Base-by-base conservation (phyloP, 2,329 filamentous ascomycete species). In the Fusarium burgessii region DNA sequence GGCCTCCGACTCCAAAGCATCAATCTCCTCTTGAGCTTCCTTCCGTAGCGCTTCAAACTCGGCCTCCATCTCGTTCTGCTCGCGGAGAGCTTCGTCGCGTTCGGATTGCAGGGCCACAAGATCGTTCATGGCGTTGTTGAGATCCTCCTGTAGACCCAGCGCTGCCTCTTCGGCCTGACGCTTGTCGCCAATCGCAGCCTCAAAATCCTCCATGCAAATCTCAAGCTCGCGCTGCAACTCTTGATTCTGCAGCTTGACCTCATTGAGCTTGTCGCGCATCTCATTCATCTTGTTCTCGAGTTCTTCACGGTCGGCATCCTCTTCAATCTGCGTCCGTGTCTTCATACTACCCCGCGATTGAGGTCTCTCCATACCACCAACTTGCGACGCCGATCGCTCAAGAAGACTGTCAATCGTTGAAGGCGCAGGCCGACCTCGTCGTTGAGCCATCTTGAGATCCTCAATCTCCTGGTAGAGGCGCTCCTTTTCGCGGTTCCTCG, bases 401-500 rank as follows among this genome's bases (percentile, higher is more conserved):
- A 98, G 88, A 45, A 98, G 92, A 78, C 94, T 97, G 78, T 98
- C 96, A 9, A 95, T 90, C 3, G 94, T 89, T 1, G 89, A 89
- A 0, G 87, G 86, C 2, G 87, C 86, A 7, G 84, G 77, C 73
- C 87, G 92, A 33, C 89, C 89, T 69, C 93, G 90, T 58, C 94
- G 91, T 72, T 94, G 91, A 3, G 92, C 90, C 75, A 98, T 90
- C 82, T 98, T 99, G 68, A 99, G 86, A 68, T 98, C 95, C 81
- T 99, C 96, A 69, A 98, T 98, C 79, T 99, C 95, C 78, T 97
- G 94, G 80, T 98, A 97, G 12, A 99, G 86, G 8, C 94, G 90
- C 78, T 98, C 95, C 78, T 97, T 97, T 78, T 99, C 96, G 29
- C 94, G 92, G 77, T 98, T 98, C 27, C 96, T 89, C 38, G 96